Conservation (phyloP, 2,329 filamentous ascomycete genomes). For the Diaporthe citri region DNA sequence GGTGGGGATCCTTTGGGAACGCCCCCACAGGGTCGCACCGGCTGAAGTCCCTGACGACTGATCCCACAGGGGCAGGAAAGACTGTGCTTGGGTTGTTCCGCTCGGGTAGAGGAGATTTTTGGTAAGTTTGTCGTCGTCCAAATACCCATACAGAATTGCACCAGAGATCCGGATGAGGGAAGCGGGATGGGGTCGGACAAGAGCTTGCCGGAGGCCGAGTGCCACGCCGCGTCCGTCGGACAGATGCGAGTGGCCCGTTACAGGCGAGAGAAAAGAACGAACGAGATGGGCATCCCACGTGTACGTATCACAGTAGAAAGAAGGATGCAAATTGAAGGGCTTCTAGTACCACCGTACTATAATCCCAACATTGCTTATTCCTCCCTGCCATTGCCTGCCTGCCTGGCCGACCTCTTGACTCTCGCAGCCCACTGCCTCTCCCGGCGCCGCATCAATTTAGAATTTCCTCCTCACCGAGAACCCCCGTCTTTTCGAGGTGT, state of each 20-base stretch:
- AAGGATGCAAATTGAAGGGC: background rate
- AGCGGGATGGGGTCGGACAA: background rate
- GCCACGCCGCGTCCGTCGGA: background rate
- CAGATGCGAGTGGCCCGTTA: slow-evolving; percentile 5
- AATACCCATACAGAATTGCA: background rate
- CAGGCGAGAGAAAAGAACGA: background rate
- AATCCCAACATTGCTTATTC: background rate
- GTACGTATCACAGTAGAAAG: background rate
- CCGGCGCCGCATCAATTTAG: background rate
- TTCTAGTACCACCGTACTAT: background rate
- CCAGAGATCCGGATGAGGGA: background rate
- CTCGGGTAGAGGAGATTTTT: background rate
- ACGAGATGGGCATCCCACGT: background rate
- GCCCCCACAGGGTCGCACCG: background rate
- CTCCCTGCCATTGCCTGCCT: background rate
- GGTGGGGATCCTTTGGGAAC: background rate
- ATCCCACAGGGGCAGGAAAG: background rate
- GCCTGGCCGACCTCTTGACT: background rate
- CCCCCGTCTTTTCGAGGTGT: background rate
- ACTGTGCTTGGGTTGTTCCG: background rate
- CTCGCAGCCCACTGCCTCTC: background rate
- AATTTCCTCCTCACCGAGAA: background rate
- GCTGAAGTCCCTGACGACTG: background rate
- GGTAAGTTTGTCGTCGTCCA: background rate
- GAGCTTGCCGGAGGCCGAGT: slow-evolving; percentile 4